phyloP scores from a whole-genome alignment of 495 filamentous ascomycete genomes.

The Neurospora sp. region DNA sequence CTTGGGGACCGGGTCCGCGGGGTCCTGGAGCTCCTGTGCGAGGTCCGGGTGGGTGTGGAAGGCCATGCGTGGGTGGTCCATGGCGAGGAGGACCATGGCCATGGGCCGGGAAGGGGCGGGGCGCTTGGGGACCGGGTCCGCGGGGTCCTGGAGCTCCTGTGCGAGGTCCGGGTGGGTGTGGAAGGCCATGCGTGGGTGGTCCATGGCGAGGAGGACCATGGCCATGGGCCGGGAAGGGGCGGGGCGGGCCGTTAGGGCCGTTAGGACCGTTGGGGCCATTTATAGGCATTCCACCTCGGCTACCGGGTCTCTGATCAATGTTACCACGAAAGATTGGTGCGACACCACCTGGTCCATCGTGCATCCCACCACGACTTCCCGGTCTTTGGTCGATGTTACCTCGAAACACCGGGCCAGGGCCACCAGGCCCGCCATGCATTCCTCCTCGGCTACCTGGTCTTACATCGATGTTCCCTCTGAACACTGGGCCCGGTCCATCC shows the following conservation, averaged over 20 bases:
- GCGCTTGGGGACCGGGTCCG: too few relatives aligned
- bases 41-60: too few relatives aligned
- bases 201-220: conserved; percentile 15
- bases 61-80: too few relatives aligned
- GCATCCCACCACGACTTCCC: conserved; percentile 7
- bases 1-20: too few relatives aligned
- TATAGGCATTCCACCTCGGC: conserved; percentile 4
- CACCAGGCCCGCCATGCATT: background rate
- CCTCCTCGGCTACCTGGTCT: background rate
- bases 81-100: too few relatives aligned
- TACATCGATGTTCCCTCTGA: background rate
- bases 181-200: conserved; percentile 19
- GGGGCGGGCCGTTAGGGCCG: background rate
- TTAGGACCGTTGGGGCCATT: conserved; percentile 3
- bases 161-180: background rate
- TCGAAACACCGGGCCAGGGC: conserved; percentile 12
- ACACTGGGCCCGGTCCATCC: background rate
- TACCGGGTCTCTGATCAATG: conserved; percentile 14
- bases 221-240: conserved; percentile 10
- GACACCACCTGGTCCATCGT: background rate
- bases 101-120: too few relatives aligned
- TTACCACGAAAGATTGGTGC: conserved; percentile 15
- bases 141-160: background rate
- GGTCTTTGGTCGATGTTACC: conserved; percentile 17
- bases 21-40: too few relatives aligned